These are phyloP conservation scores for Vanrija pseudolonga DNA, from an alignment of 1,284 basidiomycete species.

Conservation along the genomic window DNA sequence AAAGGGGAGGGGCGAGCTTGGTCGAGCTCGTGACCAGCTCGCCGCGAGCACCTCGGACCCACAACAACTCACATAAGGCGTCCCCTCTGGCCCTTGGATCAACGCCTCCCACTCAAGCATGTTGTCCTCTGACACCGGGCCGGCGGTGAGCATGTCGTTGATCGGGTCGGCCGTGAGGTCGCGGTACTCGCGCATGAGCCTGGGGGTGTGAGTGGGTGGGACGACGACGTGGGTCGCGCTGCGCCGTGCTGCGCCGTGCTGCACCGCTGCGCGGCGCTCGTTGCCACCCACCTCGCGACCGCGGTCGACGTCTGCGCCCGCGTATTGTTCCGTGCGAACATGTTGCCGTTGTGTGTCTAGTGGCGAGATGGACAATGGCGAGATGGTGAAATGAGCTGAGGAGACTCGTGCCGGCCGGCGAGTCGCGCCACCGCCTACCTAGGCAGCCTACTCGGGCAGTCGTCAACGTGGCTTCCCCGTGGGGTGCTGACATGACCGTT, in stretches of 20 bases:
- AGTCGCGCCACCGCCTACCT: too few relatives aligned
- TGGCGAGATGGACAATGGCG: not conserved
- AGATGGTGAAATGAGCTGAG: not conserved
- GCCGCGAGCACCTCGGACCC: too few relatives aligned
- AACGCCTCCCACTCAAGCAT: slow-evolving; percentile 99
- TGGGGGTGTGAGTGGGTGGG: slow-evolving; percentile 13
- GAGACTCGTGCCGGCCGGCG: too few relatives aligned
- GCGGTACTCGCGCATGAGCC: slow-evolving; percentile 90
- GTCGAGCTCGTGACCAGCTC: too few relatives aligned
- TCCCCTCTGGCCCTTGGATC: slow-evolving; percentile 93
- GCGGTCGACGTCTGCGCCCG: slow-evolving; percentile 46
- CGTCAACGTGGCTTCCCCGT: slow-evolving; percentile 1
- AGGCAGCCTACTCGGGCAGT: not conserved
- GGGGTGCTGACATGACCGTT: not conserved
- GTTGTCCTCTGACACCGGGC: slow-evolving; percentile 83
- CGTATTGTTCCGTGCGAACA: slow-evolving; percentile 37
- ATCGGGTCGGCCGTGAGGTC: slow-evolving; percentile 64
- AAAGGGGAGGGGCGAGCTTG: too few relatives aligned
- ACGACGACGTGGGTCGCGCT: not conserved
- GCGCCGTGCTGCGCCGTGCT: not conserved
- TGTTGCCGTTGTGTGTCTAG: slow-evolving; percentile 4
- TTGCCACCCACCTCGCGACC: slow-evolving; percentile 36
- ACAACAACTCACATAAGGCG: slow-evolving; percentile 89
- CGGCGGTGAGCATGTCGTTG: slow-evolving; percentile 83
- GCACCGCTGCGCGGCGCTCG: too few relatives aligned